phyloP scores from a whole-genome alignment of 2,329 filamentous ascomycete genomes.

The Pseudogymnoascus pannorum region DNA sequence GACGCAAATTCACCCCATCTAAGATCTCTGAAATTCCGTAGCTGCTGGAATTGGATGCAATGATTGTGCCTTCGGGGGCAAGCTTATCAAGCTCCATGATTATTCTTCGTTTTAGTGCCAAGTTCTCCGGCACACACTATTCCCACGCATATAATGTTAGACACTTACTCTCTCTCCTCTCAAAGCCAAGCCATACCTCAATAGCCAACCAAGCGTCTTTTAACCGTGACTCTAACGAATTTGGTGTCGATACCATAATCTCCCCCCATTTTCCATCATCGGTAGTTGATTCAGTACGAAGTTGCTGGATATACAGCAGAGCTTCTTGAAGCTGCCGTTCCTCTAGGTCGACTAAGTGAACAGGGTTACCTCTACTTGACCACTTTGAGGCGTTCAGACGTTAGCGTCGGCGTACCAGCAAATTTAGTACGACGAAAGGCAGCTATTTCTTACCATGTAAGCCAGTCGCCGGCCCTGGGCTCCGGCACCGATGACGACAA shows the following conservation, averaged over 20 bases:
- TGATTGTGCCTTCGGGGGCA: conserved; percentile 31
- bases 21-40: conserved; percentile 39
- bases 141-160: background rate
- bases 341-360: conserved; percentile 28
- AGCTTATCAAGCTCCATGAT: conserved; percentile 34
- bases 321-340: conserved; percentile 26
- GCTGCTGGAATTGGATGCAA: conserved; percentile 43
- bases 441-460: conserved; percentile 27
- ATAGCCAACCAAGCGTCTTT: conserved; percentile 28
- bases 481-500: conserved; percentile 29
- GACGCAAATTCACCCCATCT: conserved; percentile 29
- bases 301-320: conserved; percentile 24
- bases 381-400: conserved; percentile 22
- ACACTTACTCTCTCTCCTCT: background rate
- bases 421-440: background rate
- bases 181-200: conserved; percentile 23
- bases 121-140: conserved; percentile 34
- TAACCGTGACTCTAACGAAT: conserved; percentile 12
- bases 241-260: conserved; percentile 17
- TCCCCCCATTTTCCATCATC: conserved; percentile 22
- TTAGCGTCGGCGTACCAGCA: background rate
- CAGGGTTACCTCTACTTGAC: conserved; percentile 28
- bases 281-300: background rate
- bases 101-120: conserved; percentile 34
- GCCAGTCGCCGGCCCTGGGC: conserved; percentile 32